Conservation (phyloP, 345 rosid species). For the Erucastrum elatum region DNA sequence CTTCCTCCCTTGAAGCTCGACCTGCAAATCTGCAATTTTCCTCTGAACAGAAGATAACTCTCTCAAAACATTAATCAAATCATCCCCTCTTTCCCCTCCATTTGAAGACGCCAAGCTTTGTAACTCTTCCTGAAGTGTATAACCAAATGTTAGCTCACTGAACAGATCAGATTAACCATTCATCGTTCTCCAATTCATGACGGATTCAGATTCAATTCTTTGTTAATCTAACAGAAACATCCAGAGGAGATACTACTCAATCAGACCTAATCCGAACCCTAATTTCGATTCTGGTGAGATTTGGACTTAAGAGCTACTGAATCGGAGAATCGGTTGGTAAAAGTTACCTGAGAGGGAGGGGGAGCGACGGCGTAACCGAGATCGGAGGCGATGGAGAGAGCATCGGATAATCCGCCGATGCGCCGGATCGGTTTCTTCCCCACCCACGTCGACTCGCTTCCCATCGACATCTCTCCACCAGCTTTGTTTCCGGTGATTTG, state of each 20-base stretch:
- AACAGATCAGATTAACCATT: not conserved
- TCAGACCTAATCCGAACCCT: not conserved
- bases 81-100: slow-evolving; percentile 73
- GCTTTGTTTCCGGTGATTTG: not conserved
- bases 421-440: slow-evolving; percentile 90
- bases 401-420: slow-evolving; percentile 96
- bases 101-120: slow-evolving; percentile 55
- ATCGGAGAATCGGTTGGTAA: not conserved
- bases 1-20: slow-evolving; percentile 99
- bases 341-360: slow-evolving; percentile 73
- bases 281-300: not conserved
- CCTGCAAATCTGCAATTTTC: slow-evolving; percentile 93
- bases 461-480: slow-evolving; percentile 60
- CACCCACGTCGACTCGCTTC: slow-evolving; percentile 87
- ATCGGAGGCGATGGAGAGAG: slow-evolving; percentile 95
- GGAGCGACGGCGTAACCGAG: slow-evolving; percentile 88
- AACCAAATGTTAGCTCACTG: slow-evolving; percentile 6
- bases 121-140: slow-evolving; percentile 49
- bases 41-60: slow-evolving; percentile 89
- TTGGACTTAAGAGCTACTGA: not conserved
- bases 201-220: slow-evolving; percentile 3
- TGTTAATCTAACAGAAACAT: slow-evolving; percentile 13
- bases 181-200: not conserved
- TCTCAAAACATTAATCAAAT: slow-evolving; percentile 73
- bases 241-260: not conserved